Base-by-base conservation (phyloP, 345 rosid genomes). In the Dovyalis caffra region DNA sequence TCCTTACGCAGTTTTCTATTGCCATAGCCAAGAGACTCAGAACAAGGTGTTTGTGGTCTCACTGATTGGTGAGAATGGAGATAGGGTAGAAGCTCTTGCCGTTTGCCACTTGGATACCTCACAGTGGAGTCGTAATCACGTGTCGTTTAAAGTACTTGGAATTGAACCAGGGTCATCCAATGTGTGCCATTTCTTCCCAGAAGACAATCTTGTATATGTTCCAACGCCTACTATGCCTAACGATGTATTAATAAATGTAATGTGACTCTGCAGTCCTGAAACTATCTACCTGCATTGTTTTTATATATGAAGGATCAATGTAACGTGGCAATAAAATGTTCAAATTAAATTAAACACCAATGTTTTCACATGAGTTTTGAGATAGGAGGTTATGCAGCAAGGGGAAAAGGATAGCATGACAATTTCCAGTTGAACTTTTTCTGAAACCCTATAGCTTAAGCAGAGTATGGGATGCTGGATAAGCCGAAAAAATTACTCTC, bases 51-150 rank as follows among this genome's bases (percentile, higher is more conserved):
- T 88, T 31, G 18, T 53, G 72, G 83, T 85, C 28, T 70, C 69
- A 2, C 38, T 85, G 57, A 78, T 29, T 0, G 86, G 87, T 14
- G 88, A 88, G 8, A 76, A 79, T 20, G 87, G 86, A 18, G 86
- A 84, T 7, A 62, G 14, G 28, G 83, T 84, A 23, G 72, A 67
- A 6, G 88, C 90, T 11, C 43, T 79, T 29, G 83, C 84, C 4
- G 84, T 85, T 26, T 86, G 88, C 35, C 92, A 88, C 76, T 76
- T 82, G 86, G 88, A 88, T 53, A 83, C 90, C 1, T 79, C 90
- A 23, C 78, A 80, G 28, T 86, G 90, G 88, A 68, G 25, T 56
- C 79, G 3, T 1, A 43, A 79, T 21, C 87, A 85, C 56, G 72
- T 72, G 14, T 76, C 88, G 12, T 85, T 88, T 68, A 74, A 57